Percentiles rank a stretch among this genome's conserved stretches.
Conservation (phyloP, 495 filamentous ascomycete species). For the Corynascus novoguineensis region DNA sequence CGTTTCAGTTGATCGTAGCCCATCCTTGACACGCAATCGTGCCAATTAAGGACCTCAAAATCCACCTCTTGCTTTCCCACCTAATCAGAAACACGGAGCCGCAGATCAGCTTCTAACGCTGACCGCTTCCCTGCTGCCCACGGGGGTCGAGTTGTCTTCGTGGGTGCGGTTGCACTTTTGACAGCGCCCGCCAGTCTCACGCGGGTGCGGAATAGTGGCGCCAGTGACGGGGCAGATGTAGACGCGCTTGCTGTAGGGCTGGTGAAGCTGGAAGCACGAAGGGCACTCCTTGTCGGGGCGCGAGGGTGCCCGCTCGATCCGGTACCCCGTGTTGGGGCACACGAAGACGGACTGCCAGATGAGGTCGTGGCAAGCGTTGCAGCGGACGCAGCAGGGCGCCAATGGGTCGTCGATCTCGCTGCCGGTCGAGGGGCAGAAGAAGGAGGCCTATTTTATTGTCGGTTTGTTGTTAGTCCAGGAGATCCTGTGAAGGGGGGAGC, state of each 20-base stretch:
- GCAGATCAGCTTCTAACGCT: neutral
- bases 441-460: conserved; percentile 11
- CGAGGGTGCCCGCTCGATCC: conserved; percentile 17
- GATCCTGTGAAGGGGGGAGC: too few relatives aligned
- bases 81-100: neutral
- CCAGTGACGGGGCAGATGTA: conserved; percentile 32
- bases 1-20: neutral
- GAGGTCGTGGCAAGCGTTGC: conserved; percentile 30
- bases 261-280: conserved; percentile 31
- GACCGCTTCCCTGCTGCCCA: conserved; percentile 23
- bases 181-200: conserved; percentile 26
- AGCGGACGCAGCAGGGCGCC: conserved; percentile 25
- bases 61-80: neutral
- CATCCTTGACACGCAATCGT: neutral
- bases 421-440: conserved; percentile 31
- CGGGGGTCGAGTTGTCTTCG: conserved; percentile 28
- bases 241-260: conserved; percentile 28
- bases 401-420: conserved; percentile 21
- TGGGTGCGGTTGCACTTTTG: conserved; percentile 26
- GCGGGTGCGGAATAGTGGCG: conserved; percentile 26
- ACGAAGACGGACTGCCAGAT: conserved; percentile 33
- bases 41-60: neutral
- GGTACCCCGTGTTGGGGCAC: conserved; percentile 34
- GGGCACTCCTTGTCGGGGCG: conserved; percentile 26
- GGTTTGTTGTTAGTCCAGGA: neutral